A percentile compares a stretch with the other conserved stretches of the same genome.
These are phyloP conservation scores for Salix arbutifolia DNA, from an alignment of 345 rosid species.

Conservation along the genomic window DNA sequence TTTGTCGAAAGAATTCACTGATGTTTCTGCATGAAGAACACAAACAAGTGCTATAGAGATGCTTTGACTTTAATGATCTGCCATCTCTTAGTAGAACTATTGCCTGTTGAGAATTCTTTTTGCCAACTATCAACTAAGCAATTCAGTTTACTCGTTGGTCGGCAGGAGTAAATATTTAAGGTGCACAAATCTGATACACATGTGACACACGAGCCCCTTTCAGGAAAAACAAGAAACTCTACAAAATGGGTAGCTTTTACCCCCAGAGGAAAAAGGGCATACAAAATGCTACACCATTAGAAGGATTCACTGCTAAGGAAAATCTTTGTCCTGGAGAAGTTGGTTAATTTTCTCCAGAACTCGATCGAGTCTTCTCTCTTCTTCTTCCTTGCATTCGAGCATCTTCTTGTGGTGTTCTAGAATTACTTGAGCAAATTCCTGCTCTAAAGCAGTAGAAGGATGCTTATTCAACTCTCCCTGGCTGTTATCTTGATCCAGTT, in stretches of 20 bases:
- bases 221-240: background rate
- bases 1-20: no score
- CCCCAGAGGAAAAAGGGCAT: background rate
- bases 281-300: background rate
- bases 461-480: background rate
- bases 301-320: background rate
- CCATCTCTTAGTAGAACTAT: no score
- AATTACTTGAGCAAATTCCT: constrained; percentile 10
- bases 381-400: constrained; percentile 25
- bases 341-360: constrained; percentile 19
- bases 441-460: constrained; percentile 4
- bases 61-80: no score
- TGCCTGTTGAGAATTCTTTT: no score
- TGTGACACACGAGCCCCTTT: background rate
- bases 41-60: no score
- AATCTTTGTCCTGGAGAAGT: constrained; percentile 1
- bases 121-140: no score
- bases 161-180: no score
- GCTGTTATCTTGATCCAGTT: background rate
- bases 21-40: no score
- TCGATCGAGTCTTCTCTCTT: constrained; percentile 13
- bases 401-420: constrained; percentile 15
- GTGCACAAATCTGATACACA: background rate
- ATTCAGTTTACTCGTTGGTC: no score
- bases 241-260: background rate